Evolutionary conservation across 2,329 filamentous ascomycete genomes (phyloP), one percentile per base, ranked within the genome.

Genomic region (Fusarium sp.): DNA sequence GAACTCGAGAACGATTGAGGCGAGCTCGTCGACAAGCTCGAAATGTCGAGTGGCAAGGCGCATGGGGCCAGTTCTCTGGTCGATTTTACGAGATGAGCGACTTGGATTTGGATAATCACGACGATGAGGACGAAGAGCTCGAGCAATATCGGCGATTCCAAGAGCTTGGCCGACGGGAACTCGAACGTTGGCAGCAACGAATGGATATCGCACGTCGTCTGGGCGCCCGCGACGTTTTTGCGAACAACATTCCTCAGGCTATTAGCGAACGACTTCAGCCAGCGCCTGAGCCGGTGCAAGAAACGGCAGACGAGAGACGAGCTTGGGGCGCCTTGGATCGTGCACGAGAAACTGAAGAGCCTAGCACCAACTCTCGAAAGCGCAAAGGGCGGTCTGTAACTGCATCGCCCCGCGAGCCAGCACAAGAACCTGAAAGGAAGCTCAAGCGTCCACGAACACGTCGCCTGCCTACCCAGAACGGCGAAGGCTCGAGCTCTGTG

Each of bases 281-380:
- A 75, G 81, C 82, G 18, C 86, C 87, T 34, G 86, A 89, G 43
- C 88, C 81, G 1, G 78, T 81, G 18, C 80, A 89, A 39, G 92
- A 97, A 79, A 92, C 91, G 10, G 83, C 90, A 43, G 94, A 97
- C 72, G 94, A 97, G 79, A 85, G 91, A 56, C 86, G 90, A 61
- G 93, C 95, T 6, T 98, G 95, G 96, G 93, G 94, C 67, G 93
- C 92, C 21, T 90, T 98, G 67, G 94, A 98, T 72, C 92, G 91
- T 78, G 94, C 93, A 44, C 88, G 93, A 69, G 91, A 94, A 65
- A 86, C 88, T 19, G 86, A 91, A 68, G 84, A 83, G 65, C 79
- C 85, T 23, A 79, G 75, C 53, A 80, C 86, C 43, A 85, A 82
- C 65, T 82, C 84, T 53, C 89, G 92, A 62, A 94, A 97, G 81